phyloP scores from a whole-genome alignment of 257 asterid genomes.

The Penstemon barbatus region DNA sequence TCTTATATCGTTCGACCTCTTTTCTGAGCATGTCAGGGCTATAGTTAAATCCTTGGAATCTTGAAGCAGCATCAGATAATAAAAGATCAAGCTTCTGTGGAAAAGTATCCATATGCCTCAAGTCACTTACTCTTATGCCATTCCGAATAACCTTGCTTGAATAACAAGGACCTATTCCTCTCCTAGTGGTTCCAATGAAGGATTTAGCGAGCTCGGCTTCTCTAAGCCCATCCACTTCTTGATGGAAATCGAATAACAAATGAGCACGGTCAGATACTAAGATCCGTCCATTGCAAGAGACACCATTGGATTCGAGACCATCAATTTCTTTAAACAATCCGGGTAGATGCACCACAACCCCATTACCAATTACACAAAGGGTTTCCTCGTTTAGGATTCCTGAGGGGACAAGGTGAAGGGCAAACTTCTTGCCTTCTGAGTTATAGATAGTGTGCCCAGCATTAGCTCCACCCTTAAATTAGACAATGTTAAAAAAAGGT shows the following conservation, averaged over 20 bases:
- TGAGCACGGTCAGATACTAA: slow-evolving; percentile 94
- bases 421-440: slow-evolving; percentile 91
- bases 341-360: slow-evolving; percentile 91
- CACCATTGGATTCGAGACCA: slow-evolving; percentile 82
- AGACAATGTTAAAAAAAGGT: slow-evolving; percentile 23
- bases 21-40: slow-evolving; percentile 80
- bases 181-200: slow-evolving; percentile 89
- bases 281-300: slow-evolving; percentile 81
- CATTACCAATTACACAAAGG: slow-evolving; percentile 75
- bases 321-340: slow-evolving; percentile 85
- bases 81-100: slow-evolving; percentile 85
- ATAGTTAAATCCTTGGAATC: slow-evolving; percentile 72
- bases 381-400: slow-evolving; percentile 75
- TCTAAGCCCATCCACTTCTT: slow-evolving; percentile 78
- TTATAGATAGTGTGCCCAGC: slow-evolving; percentile 99
- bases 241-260: slow-evolving; percentile 88
- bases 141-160: slow-evolving; percentile 94
- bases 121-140: slow-evolving; percentile 87
- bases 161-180: slow-evolving; percentile 97
- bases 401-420: slow-evolving; percentile 94
- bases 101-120: slow-evolving; percentile 97
- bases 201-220: slow-evolving; percentile 93
- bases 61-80: slow-evolving; percentile 81
- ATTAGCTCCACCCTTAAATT: slow-evolving; percentile 92
- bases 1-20: slow-evolving; percentile 79